phyloP scores from a whole-genome alignment of 257 asterid genomes.

The Petunia secreta region DNA sequence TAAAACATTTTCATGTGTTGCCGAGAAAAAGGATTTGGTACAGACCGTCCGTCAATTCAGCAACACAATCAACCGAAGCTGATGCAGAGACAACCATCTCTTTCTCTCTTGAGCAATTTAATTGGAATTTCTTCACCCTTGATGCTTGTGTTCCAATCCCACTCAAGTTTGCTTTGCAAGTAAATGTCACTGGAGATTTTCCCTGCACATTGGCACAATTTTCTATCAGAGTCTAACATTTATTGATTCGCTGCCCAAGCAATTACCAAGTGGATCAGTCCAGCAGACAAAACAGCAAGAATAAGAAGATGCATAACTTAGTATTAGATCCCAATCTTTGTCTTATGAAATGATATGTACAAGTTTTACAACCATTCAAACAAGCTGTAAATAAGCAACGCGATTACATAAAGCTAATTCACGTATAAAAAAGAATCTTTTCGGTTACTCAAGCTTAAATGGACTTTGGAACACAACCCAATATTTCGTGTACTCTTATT shows the following conservation, averaged over 20 bases:
- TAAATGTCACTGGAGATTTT: conserved; percentile 39
- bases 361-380: too few species aligned
- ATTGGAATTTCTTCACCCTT: conserved; percentile 41
- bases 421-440: neutral
- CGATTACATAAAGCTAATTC: neutral
- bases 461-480: neutral
- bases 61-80: conserved; percentile 48
- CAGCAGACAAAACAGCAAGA: neutral
- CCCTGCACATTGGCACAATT: neutral
- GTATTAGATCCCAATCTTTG: too few species aligned
- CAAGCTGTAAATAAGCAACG: neutral
- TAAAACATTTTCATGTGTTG: neutral
- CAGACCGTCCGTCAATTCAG: conserved; percentile 52
- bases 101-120: conserved; percentile 52
- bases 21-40: neutral
- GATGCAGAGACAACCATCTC: conserved; percentile 62
- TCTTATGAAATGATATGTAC: too few species aligned
- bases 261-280: neutral
- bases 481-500: neutral
- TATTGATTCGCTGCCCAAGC: neutral
- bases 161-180: conserved; percentile 34
- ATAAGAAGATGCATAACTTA: too few species aligned
- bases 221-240: neutral
- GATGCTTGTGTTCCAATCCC: conserved; percentile 32
- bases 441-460: neutral